Evolutionary conservation across 2,329 filamentous ascomycete genomes (phyloP).

Genomic region (Beauveria varroae): DNA sequence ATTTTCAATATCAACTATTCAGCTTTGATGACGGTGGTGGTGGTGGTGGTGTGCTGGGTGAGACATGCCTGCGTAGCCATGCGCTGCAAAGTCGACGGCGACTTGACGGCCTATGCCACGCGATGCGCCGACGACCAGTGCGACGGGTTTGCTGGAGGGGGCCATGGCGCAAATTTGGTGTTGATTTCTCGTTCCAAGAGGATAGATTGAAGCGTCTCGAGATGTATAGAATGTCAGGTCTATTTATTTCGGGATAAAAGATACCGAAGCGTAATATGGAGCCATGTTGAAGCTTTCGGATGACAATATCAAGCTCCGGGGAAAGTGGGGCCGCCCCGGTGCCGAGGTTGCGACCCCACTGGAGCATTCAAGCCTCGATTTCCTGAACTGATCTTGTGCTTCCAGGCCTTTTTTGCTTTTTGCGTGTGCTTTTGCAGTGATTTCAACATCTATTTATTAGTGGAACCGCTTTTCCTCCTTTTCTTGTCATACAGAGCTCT

Average conservation of each 20-base stretch:
- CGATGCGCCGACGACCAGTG: conserved; percentile 67
- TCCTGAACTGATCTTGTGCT: neutral
- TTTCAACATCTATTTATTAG: no score
- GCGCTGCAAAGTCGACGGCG: conserved; percentile 65
- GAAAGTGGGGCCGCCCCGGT: conserved; percentile 6
- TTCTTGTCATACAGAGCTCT: neutral
- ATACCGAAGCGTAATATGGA: neutral
- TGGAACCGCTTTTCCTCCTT: no score
- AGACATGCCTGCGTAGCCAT: conserved; percentile 60
- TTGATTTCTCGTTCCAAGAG: no score
- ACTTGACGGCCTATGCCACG: conserved; percentile 76
- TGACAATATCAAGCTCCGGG: conserved; percentile 8
- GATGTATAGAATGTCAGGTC: no score
- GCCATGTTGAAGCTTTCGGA: neutral
- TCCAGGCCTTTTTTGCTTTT: neutral
- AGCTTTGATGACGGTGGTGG: neutral
- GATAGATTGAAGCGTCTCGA: neutral
- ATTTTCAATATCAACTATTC: no score
- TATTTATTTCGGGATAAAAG: neutral
- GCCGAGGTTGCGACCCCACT: conserved; percentile 7
- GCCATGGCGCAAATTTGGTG: conserved; percentile 11
- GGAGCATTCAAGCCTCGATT: neutral
- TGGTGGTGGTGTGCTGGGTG: neutral
- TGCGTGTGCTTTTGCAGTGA: neutral
- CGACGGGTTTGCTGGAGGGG: conserved; percentile 43